Conservation (phyloP, 768 basidiomycete species). For the Exidia glandulosa region DNA sequence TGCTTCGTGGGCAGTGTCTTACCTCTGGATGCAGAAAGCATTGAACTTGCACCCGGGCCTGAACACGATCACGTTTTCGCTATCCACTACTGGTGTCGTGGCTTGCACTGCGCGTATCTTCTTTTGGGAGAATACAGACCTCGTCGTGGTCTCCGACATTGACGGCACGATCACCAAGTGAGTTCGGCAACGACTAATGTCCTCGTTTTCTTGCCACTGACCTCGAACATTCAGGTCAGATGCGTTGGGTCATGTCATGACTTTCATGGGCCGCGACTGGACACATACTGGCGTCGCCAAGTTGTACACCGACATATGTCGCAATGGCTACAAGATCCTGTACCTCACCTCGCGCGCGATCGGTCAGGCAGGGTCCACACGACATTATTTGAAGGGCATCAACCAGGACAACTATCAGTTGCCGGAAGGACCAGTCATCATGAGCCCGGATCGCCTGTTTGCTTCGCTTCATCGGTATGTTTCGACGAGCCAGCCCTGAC, state of each 20-base stretch:
- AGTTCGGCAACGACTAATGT: conserved; percentile 10
- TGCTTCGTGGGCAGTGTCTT: background rate
- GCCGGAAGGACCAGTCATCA: conserved; percentile 97
- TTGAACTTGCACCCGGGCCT: conserved; percentile 76
- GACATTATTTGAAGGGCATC: conserved; percentile 89
- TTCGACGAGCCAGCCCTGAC: conserved; percentile 31
- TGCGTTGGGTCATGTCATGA: conserved; percentile 91
- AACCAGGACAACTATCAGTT: conserved; percentile 92
- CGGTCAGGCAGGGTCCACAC: conserved; percentile 93
- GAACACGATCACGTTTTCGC: conserved; percentile 88
- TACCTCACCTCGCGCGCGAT: conserved; percentile 96
- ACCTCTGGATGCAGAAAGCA: conserved; percentile 47
- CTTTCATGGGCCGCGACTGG: conserved; percentile 97
- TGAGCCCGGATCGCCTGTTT: conserved; percentile 95
- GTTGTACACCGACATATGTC: conserved; percentile 87
- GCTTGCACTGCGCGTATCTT: conserved; percentile 91
- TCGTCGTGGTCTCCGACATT: conserved; percentile 90
- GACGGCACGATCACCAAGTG: conserved; percentile 99
- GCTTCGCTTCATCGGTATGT: conserved; percentile 90
- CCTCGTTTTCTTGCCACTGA: background rate
- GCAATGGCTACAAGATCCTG: conserved; percentile 97
- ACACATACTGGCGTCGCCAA: conserved; percentile 96
- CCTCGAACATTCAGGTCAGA: conserved; percentile 56
- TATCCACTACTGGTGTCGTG: conserved; percentile 68
- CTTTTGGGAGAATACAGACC: conserved; percentile 87